These are phyloP conservation scores for Leccinum pellstonianum DNA, from an alignment of 768 basidiomycete genomes.

Conservation along the genomic window DNA sequence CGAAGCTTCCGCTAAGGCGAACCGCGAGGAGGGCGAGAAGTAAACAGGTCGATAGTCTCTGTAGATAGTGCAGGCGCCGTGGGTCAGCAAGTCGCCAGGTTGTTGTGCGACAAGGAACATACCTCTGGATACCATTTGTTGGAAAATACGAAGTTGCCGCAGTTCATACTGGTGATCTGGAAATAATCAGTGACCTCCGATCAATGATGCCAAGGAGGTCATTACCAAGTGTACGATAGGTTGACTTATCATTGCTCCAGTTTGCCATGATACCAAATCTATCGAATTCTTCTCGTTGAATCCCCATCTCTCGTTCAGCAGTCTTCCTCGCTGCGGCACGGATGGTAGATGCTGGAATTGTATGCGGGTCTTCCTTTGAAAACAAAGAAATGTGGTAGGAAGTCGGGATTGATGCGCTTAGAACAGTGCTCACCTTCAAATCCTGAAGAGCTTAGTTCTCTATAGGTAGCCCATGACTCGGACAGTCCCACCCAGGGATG, in stretches of 20 bases:
- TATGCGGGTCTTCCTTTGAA: conserved; percentile 47
- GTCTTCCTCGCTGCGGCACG: conserved; percentile 69
- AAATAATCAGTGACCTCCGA: not conserved
- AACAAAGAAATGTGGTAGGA: not conserved
- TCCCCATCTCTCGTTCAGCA: conserved; percentile 69
- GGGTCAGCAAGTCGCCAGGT: not conserved
- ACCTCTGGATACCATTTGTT: conserved; percentile 87
- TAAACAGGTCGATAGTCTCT: conserved; percentile 87
- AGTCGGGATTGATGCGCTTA: not conserved
- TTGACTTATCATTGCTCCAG: conserved; percentile 60
- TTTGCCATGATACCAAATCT: conserved; percentile 90
- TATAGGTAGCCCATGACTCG: conserved; percentile 89
- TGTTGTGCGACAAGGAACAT: not conserved
- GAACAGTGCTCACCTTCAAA: conserved; percentile 52
- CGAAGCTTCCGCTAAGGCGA: conserved; percentile 90
- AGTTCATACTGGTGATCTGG: conserved; percentile 86
- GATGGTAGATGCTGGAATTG: conserved; percentile 60
- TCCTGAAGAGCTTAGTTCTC: conserved; percentile 89
- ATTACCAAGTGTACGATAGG: conserved; percentile 85
- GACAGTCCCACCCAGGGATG: conserved; percentile 90
- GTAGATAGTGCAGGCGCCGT: conserved; percentile 50
- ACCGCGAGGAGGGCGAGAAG: conserved; percentile 92
- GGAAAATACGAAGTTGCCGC: conserved; percentile 81
- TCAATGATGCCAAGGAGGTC: not conserved
- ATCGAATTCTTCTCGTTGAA: conserved; percentile 77